Evolutionary conservation across 768 basidiomycete genomes (phyloP), one percentile per base, ranked within the genome.

Genomic region (Hygrophorus pudorinus): DNA sequence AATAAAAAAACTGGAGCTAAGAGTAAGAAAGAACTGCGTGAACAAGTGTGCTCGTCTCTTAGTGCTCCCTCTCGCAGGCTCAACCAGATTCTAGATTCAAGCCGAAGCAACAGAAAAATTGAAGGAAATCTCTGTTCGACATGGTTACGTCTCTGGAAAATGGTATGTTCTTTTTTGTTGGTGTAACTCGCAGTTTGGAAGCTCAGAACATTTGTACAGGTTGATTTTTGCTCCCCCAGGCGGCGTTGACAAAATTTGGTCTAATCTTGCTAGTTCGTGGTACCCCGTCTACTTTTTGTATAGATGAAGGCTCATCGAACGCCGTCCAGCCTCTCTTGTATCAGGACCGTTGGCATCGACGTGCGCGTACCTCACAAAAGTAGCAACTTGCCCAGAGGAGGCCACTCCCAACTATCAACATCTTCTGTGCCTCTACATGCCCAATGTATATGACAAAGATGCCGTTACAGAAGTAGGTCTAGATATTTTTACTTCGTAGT

Each of bases 1-100:
- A 85, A 65, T 54, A 86, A 85, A 61, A 85, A 83, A 58, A 76
- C 78, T 16, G 82, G 82, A 5, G 67, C 68, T 0, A 79, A 73
- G 60, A 81, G 81, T 52, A 87, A 86, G 59, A 86, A 84, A 56
- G 81, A 86, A 58, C 59, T 81, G 5, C 72, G 81, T 33, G 84
- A 86, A 57, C 64, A 78, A 63, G 84, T 82, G 56, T 14, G 60
- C 42, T 29, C 24, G 7, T n/a, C 39, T 27, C 28, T 32, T 14
- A 14, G 7, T 8, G 31, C 18, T 33, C 30, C 24, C 12, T 2
- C 3, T 28, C 51, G 38, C 32, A 5, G 11, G n/a, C 18, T 28
- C 11, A 34, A 46, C 44, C 24, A 33, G 16, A 43, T 18, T 13
- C 6, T 50, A 85, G 84, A 66, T 65, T 4, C 84, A 85, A 64